These are phyloP conservation scores for Wickerhamomyces silvicola DNA, from an alignment of 805 yeast genomes.

Conservation along the genomic window DNA sequence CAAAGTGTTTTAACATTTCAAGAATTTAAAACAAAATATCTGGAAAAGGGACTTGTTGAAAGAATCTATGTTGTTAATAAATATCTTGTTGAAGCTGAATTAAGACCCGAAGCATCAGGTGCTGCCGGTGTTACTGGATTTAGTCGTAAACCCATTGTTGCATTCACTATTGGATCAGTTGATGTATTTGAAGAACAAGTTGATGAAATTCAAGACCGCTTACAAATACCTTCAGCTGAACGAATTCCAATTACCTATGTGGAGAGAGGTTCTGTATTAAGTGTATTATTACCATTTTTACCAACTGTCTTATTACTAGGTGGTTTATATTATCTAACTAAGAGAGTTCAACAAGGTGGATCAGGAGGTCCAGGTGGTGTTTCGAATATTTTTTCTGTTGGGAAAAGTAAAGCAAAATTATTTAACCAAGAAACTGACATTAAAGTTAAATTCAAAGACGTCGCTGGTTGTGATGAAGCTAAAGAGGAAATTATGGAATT, in stretches of 20 bases:
- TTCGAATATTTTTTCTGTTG: conserved; percentile 69
- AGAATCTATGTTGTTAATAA: conserved; percentile 69
- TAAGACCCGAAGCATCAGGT: conserved; percentile 37
- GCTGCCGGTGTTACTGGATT: conserved; percentile 22
- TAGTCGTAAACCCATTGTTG: conserved; percentile 37
- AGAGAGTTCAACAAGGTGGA: conserved; percentile 34
- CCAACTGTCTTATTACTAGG: conserved; percentile 82
- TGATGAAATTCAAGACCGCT: conserved; percentile 61
- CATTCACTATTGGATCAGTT: conserved; percentile 84
- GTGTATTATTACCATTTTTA: conserved; percentile 59
- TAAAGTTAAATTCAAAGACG: conserved; percentile 77
- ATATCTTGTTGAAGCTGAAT: conserved; percentile 62
- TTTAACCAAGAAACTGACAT: conserved; percentile 82
- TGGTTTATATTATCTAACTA: conserved; percentile 45
- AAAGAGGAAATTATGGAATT: conserved; percentile 95
- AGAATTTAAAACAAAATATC: conserved; percentile 74
- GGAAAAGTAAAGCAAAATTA: conserved; percentile 71
- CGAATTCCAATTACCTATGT: conserved; percentile 73
- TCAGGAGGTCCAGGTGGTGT: conserved; percentile 46
- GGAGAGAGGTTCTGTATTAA: conserved; percentile 60
- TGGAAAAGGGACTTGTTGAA: conserved; percentile 74
- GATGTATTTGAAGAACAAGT: conserved; percentile 81
- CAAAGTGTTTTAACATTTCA: conserved; percentile 51
- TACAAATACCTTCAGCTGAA: conserved; percentile 60
- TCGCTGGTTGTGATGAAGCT: conserved; percentile 93